A percentile compares a stretch with the other conserved stretches of the same genome.
phyloP scores from a whole-genome alignment of 768 basidiomycete species.

The Rhodotorula paludigena region DNA sequence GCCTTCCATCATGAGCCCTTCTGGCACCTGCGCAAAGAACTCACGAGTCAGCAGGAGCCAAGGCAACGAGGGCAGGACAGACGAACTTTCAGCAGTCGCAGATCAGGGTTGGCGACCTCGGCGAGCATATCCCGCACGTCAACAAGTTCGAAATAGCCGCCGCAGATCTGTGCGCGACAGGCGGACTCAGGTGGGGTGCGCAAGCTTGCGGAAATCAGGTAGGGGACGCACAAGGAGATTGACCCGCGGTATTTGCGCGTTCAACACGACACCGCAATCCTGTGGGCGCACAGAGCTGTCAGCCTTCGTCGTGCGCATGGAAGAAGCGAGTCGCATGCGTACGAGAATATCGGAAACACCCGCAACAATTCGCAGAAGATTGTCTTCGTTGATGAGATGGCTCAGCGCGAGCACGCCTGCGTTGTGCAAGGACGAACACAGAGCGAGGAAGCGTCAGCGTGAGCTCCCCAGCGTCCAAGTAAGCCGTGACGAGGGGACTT shows the following conservation, averaged over 20 bases:
- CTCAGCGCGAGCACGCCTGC: slow-evolving; percentile 16
- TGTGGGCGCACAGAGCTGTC: not conserved
- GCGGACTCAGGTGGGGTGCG: too few relatives aligned
- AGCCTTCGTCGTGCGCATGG: too few relatives aligned
- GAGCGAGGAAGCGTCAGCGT: not conserved
- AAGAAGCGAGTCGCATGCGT: too few relatives aligned
- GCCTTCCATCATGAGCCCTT: slow-evolving; percentile 33
- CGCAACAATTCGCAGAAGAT: not conserved
- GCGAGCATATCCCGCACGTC: slow-evolving; percentile 33
- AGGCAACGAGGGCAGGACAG: not conserved
- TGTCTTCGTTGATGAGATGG: slow-evolving; percentile 3
- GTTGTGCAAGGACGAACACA: too few relatives aligned
- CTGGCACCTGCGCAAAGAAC: slow-evolving; percentile 4
- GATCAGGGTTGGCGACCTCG: not conserved
- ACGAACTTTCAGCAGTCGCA: slow-evolving; percentile 23
- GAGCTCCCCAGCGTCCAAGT: not conserved
- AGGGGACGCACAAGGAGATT: slow-evolving; percentile 22
- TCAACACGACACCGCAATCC: slow-evolving; percentile 27
- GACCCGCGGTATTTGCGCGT: slow-evolving; percentile 23
- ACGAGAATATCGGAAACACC: slow-evolving; percentile 22
- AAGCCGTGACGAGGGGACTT: not conserved
- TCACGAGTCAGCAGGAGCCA: too few relatives aligned
- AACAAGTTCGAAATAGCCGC: slow-evolving; percentile 26
- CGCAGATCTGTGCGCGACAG: slow-evolving; percentile 30
- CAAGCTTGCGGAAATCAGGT: not conserved